A percentile compares a stretch with the other conserved stretches of the same genome.
Conservation (phyloP, 441 rosid species). For the Geranium incanum region DNA sequence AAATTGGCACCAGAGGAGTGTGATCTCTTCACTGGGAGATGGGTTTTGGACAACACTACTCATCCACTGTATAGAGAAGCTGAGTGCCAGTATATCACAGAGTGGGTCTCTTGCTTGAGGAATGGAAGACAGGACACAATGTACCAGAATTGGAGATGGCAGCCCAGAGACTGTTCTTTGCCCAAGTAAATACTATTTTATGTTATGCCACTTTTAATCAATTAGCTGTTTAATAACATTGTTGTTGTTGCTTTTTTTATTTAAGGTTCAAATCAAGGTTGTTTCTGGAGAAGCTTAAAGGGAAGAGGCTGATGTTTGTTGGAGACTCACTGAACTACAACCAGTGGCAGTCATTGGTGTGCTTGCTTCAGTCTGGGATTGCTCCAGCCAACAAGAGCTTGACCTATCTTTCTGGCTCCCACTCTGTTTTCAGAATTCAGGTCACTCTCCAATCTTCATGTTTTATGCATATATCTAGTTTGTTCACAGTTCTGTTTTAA, state of each 20-base stretch:
- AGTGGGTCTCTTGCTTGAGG: slow-evolving; percentile 39
- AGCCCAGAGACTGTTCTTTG: slow-evolving; percentile 45
- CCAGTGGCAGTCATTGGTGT: slow-evolving; percentile 96
- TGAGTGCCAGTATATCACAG: slow-evolving; percentile 37
- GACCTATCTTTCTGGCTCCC: slow-evolving; percentile 57
- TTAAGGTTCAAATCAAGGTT: not conserved
- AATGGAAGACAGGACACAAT: slow-evolving; percentile 42
- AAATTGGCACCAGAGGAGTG: slow-evolving; percentile 31
- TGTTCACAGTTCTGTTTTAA: too few species aligned
- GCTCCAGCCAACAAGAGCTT: slow-evolving; percentile 67
- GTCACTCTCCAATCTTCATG: slow-evolving; percentile 26
- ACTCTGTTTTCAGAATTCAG: slow-evolving; percentile 56
- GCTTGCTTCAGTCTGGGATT: slow-evolving; percentile 69
- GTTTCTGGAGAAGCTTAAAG: slow-evolving; percentile 2
- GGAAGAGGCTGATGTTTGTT: not conserved
- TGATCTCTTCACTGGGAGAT: slow-evolving; percentile 47
- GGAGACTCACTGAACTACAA: slow-evolving; percentile 86
- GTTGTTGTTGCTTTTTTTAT: not conserved
- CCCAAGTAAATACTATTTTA: slow-evolving; percentile 33
- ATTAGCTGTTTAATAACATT: not conserved
- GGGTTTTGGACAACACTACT: slow-evolving; percentile 41
- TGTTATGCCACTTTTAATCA: not conserved
- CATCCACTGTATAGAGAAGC: slow-evolving; percentile 45
- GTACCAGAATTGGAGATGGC: slow-evolving; percentile 59
- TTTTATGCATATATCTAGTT: too few species aligned